Percentiles rank a stretch among this genome's conserved stretches.
Evolutionary conservation across 768 basidiomycete species (phyloP).

Genomic region (Mycena vulgaris): DNA sequence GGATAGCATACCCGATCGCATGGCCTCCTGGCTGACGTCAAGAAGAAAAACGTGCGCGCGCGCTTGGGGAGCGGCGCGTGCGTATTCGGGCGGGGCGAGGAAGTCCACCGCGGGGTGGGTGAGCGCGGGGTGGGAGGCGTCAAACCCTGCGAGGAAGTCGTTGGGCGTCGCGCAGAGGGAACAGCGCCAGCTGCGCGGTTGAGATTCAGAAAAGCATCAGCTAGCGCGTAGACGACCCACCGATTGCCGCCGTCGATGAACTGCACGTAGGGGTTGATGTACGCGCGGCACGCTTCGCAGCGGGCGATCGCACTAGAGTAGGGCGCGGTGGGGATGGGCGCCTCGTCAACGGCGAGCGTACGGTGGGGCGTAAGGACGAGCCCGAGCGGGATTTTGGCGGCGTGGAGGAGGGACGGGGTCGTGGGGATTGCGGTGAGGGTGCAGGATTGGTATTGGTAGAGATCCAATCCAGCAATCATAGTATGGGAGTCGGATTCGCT

Average conservation of each 20-base stretch:
- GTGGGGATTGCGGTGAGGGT: conserved; percentile 73
- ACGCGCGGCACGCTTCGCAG: conserved; percentile 71
- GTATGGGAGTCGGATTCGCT: too few relatives aligned
- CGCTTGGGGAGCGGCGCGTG: conserved; percentile 76
- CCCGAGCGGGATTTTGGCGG: conserved; percentile 71
- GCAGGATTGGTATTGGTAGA: conserved; percentile 71
- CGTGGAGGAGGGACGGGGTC: conserved; percentile 66
- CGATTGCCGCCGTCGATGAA: conserved; percentile 78
- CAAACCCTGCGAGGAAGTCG: conserved; percentile 76
- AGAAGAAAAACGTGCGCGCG: conserved; percentile 78
- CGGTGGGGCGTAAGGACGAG: conserved; percentile 72
- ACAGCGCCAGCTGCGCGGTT: conserved; percentile 72
- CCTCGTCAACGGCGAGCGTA: conserved; percentile 63
- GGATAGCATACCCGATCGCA: conserved; percentile 64
- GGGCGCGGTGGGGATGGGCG: conserved; percentile 63
- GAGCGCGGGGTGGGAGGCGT: conserved; percentile 75
- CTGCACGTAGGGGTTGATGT: conserved; percentile 78
- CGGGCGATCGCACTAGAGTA: conserved; percentile 75
- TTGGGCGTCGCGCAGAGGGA: conserved; percentile 77
- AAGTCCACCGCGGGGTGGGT: conserved; percentile 75
- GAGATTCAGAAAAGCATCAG: neutral
- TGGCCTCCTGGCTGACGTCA: conserved; percentile 73
- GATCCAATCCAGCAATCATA: too few relatives aligned
- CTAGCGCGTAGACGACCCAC: conserved; percentile 43
- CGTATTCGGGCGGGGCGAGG: conserved; percentile 78